Base-by-base conservation (phyloP, 2,329 filamentous ascomycete species). In the Penicillium hesseltinei region DNA sequence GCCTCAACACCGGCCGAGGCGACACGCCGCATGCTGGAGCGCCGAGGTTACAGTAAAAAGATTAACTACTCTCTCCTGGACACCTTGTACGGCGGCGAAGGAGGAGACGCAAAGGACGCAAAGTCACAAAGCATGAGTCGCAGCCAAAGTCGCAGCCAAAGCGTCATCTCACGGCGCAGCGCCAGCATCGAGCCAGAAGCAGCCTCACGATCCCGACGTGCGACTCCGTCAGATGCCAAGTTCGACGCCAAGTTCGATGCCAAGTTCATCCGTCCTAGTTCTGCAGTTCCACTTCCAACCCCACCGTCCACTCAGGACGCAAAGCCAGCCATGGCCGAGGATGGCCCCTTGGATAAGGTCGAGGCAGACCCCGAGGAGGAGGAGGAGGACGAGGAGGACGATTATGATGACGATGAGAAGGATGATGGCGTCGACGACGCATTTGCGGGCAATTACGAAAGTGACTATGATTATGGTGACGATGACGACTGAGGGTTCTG, bases 1-100 rank as follows among this genome's bases (percentile, higher is more conserved):
- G 88, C 88, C 17, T 85, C 81, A 29, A 87, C 84, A 1, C 85
- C 89, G 0, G 86, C 82, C 3, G 88, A 91, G 69, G 88, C 88
- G 1, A 87, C 87, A 15, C 80, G 84, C 60, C 82, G 84, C 55
- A 87, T 88, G 63, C 79, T 90, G 70, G 87, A 88, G 71, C 83
- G 85, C 55, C 80, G 88, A 45, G 83, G 83, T 0, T 88, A 86
- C 74, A 90, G 86, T 61, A 89, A 87, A 73, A 87, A 89, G 68
- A 89, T 92, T 69, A 90, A 91, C 65, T 91, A 91, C 53, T 71
- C 71, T 39, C 65, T 76, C 15, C 57, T 77, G 8, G 73, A 77
- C 43, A 70, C 71, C 2, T 57, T 77, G 6, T 77, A 75, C 56
- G 74, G 71, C 23, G 69, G 74, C n/a, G 75, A 76, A 45, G 70